Percentiles rank a stretch among this genome's conserved stretches.
These are phyloP conservation scores for Pyricularia pennisetigena DNA, from an alignment of 2,329 filamentous ascomycete species.

Conservation along the genomic window DNA sequence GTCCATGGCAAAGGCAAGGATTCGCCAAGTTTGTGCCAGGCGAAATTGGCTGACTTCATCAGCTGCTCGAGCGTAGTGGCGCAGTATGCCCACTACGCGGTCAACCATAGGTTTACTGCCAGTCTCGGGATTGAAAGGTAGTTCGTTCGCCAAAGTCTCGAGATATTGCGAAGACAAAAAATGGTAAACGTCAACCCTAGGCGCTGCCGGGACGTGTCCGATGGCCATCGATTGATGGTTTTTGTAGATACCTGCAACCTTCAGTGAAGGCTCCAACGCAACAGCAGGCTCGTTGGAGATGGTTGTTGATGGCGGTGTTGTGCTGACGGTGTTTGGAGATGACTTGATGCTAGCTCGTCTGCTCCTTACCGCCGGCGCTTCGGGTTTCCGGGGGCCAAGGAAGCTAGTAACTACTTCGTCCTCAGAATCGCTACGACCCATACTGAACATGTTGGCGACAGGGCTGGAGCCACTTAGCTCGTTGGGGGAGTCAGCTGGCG, in stretches of 20 bases:
- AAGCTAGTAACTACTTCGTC: constrained; percentile 54
- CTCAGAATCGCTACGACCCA: constrained; percentile 54
- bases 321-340: constrained; percentile 31
- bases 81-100: constrained; percentile 40
- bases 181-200: constrained; percentile 41
- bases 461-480: constrained; percentile 39
- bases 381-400: constrained; percentile 32
- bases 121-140: constrained; percentile 27
- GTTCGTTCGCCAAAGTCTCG: constrained; percentile 36
- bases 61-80: constrained; percentile 47
- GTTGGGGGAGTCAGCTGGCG: constrained; percentile 17
- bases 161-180: constrained; percentile 48
- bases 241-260: constrained; percentile 45
- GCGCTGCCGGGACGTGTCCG: constrained; percentile 42
- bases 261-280: constrained; percentile 47
- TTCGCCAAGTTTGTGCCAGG: constrained; percentile 54
- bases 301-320: constrained; percentile 41
- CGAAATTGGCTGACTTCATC: constrained; percentile 47
- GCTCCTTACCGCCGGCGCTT: constrained; percentile 20
- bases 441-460: constrained; percentile 38
- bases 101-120: constrained; percentile 29
- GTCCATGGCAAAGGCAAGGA: constrained; percentile 45
- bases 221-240: constrained; percentile 55
- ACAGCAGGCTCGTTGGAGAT: constrained; percentile 33
- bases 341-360: constrained; percentile 34